Conservation (phyloP, 1,284 basidiomycete species). For the Irpex sp. region DNA sequence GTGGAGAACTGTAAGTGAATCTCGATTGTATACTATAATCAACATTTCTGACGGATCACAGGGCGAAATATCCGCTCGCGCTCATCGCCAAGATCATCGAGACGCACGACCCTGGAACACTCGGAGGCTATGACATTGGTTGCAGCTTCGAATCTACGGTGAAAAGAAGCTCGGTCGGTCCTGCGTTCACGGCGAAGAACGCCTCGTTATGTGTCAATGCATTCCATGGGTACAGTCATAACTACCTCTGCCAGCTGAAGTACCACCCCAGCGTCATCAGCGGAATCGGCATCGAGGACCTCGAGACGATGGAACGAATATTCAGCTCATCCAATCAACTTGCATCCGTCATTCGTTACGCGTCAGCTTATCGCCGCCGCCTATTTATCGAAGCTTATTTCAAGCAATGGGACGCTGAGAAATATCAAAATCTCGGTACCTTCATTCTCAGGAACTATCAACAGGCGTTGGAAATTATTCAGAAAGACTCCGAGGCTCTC, state of each 20-base stretch:
- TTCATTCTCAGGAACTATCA: slow-evolving; percentile 25
- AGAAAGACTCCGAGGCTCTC: slow-evolving; percentile 6
- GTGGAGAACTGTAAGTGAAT: no score
- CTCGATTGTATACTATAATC: no score
- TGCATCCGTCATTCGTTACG: slow-evolving; percentile 23
- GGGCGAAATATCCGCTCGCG: no score
- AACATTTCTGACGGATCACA: no score
- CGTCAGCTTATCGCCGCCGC: slow-evolving; percentile 22
- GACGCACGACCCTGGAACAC: no score
- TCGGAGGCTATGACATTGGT: no score
- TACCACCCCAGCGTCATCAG: slow-evolving; percentile 22
- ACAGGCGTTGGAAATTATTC: slow-evolving; percentile 23
- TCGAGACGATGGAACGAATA: slow-evolving; percentile 28
- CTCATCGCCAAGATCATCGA: no score
- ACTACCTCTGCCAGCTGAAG: slow-evolving; percentile 24
- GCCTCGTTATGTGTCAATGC: no score
- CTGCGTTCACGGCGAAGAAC: no score
- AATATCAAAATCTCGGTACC: slow-evolving; percentile 20
- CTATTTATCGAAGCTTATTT: slow-evolving; percentile 23
- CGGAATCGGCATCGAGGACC: slow-evolving; percentile 28
- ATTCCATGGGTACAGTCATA: slow-evolving; percentile 27
- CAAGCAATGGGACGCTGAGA: slow-evolving; percentile 27
- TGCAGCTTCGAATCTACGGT: no score
- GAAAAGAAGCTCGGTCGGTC: no score
- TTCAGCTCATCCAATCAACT: slow-evolving; percentile 28